Percentiles rank a stretch among this genome's conserved stretches.
These are phyloP conservation scores for Fusarium goolgardi DNA, from an alignment of 2,329 filamentous ascomycete genomes.

Conservation along the genomic window DNA sequence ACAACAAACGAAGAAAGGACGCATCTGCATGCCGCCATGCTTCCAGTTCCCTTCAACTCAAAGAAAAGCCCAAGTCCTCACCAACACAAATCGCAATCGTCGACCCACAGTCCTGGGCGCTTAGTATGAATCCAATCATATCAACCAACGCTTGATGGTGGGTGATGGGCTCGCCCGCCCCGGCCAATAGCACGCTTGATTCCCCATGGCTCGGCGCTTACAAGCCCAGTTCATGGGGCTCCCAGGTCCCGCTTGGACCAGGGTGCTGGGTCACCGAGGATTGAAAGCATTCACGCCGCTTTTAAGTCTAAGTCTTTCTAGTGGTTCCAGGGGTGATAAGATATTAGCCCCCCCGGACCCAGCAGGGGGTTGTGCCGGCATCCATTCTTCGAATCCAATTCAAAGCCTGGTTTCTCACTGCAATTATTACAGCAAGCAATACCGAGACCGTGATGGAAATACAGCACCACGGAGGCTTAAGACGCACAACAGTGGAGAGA, in stretches of 20 bases:
- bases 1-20: constrained; percentile 14
- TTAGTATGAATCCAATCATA: constrained; percentile 53
- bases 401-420: constrained; percentile 6
- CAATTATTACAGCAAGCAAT: neutral
- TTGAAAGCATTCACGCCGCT: constrained; percentile 38
- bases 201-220: constrained; percentile 52
- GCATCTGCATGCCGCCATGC: constrained; percentile 45
- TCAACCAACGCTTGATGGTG: constrained; percentile 41
- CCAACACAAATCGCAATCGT: constrained; percentile 31
- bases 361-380: constrained; percentile 28
- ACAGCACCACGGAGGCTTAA: neutral
- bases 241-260: constrained; percentile 35
- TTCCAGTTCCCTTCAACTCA: constrained; percentile 20
- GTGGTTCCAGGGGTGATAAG: constrained; percentile 13
- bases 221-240: constrained; percentile 30
- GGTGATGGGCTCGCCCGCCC: constrained; percentile 48
- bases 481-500: constrained; percentile 6
- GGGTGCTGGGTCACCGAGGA: constrained; percentile 45
- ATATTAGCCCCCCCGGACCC: constrained; percentile 1
- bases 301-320: constrained; percentile 38
- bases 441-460: neutral
- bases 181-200: constrained; percentile 46
- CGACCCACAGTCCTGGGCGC: constrained; percentile 49
- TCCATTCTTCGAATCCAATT: constrained; percentile 20
- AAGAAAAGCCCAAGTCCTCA: constrained; percentile 31